Percentiles rank a stretch among this genome's conserved stretches.
phyloP scores from a whole-genome alignment of 805 yeast species.

The Hanseniaspora guilliermondii region DNA sequence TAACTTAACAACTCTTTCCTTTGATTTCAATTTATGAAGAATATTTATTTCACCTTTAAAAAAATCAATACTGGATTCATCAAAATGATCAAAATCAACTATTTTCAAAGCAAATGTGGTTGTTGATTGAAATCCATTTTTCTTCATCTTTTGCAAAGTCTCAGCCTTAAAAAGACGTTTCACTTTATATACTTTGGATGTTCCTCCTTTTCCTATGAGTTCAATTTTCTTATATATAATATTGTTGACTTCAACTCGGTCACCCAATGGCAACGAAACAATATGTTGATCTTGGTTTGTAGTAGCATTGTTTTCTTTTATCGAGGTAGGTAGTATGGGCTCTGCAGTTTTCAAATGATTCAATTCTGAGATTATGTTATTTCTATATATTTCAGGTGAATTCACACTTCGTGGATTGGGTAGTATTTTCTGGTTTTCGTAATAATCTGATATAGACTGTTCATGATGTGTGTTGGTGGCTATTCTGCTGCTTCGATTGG shows the following conservation, averaged over 20 bases:
- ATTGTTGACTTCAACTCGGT: slow-evolving; percentile 36
- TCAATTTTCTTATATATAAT: slow-evolving; percentile 62
- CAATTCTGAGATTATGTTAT: background rate
- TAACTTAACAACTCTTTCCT: slow-evolving; percentile 65
- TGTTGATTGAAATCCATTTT: slow-evolving; percentile 28
- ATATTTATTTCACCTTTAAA: slow-evolving; percentile 85
- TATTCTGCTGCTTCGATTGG: too few relatives aligned
- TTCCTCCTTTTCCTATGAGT: slow-evolving; percentile 78
- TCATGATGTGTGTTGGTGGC: too few relatives aligned
- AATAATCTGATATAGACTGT: too few relatives aligned
- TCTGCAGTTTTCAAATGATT: slow-evolving; percentile 11
- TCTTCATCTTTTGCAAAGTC: background rate
- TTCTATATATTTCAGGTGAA: too few relatives aligned
- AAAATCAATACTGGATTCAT: slow-evolving; percentile 57
- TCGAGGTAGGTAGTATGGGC: slow-evolving; percentile 12
- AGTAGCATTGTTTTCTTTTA: background rate
- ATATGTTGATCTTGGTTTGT: slow-evolving; percentile 16
- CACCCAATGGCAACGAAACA: slow-evolving; percentile 18
- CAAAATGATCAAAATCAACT: slow-evolving; percentile 71
- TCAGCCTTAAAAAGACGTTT: slow-evolving; percentile 29
- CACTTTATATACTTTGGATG: slow-evolving; percentile 81
- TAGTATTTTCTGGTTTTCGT: too few relatives aligned
- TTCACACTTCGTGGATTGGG: too few relatives aligned
- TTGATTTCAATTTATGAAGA: slow-evolving; percentile 43
- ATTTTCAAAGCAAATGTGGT: slow-evolving; percentile 66